Evolutionary conservation across 2,329 filamentous ascomycete species (phyloP).

Genomic region (Thielaviopsis ethacetica): DNA sequence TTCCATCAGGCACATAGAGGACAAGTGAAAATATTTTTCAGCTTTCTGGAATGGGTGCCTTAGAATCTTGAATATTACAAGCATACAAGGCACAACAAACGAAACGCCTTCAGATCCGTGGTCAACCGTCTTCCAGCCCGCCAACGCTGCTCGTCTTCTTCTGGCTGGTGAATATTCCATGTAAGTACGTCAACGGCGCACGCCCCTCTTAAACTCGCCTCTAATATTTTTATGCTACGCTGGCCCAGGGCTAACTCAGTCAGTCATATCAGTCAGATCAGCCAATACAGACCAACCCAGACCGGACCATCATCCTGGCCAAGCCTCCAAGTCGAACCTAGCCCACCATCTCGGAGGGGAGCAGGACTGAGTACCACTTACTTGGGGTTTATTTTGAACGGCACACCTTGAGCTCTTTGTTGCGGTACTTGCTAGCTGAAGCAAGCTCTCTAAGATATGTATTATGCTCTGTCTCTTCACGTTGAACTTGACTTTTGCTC

Average conservation of each 20-base stretch:
- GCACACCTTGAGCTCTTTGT: background rate
- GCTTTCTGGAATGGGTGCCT: too few relatives aligned
- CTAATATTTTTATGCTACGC: background rate
- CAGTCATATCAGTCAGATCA: background rate
- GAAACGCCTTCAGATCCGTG: too few relatives aligned
- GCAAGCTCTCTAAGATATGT: background rate
- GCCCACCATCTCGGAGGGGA: background rate
- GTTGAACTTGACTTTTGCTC: background rate
- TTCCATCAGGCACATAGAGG: background rate
- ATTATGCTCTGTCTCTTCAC: background rate
- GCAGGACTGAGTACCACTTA: background rate
- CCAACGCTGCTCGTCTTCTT: background rate
- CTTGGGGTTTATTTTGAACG: background rate
- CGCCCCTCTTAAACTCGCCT: background rate
- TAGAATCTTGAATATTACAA: too few relatives aligned
- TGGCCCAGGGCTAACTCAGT: background rate
- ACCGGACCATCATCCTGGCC: background rate
- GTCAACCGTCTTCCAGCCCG: too few relatives aligned
- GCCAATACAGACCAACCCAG: background rate
- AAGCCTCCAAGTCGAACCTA: background rate
- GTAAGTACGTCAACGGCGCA: background rate
- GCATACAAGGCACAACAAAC: background rate
- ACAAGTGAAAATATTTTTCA: background rate
- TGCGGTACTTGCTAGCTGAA: background rate
- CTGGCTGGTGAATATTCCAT: background rate